Evolutionary conservation across 202 grass and related monocot species (phyloP), one percentile per base, ranked within the genome.

Genomic region (Schoenoplectus tabernaemontani): DNA sequence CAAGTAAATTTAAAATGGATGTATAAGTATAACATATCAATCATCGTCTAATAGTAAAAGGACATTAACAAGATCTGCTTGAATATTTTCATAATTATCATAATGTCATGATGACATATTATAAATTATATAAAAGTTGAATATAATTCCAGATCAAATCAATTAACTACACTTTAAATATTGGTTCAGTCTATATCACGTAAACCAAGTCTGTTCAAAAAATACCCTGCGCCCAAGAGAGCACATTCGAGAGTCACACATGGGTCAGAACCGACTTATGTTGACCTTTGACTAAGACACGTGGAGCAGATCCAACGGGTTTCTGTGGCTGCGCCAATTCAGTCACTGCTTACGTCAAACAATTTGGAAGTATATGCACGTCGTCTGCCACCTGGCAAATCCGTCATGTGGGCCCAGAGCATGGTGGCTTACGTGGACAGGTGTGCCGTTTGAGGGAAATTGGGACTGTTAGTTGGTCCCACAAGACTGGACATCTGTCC

Each of bases 261-360:
- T 77, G 72, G 43, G 54, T 64, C 82, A 63, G 82, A 77, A 59
- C 68, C 28, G 72, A 41, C 51, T 48, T 0, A 5, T 5, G 33
- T 81, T 79, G 83, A 88, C 85, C 73, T 32, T 64, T 78, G 81
- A 83, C 57, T 50, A 1, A 4, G 59, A 84, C 81, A 87, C 87
- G 89, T 86, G 87, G 84, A 20, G 57, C 38, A 43, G 26, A 37
- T 8, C 58, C 46, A 84, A 84, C 68, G 78, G 59, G 6, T 51
- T 59, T 39, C 47, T 32, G 7, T 20, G 78, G 57, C 59, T 79
- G 80, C 84, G 68, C 80, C 22, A 76, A 75, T 90, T 78, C 58
- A 83, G 92, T 96, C 92, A 96, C 79, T 87, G 92, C 89, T 88
- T 96, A 96, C 92, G 92, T 88, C 74, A 85, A 11, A 0, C 0